Percentiles rank a stretch among this genome's conserved stretches.
Evolutionary conservation across 129 eudicot species (phyloP).

Genomic region (Scalesia atractyloides): DNA sequence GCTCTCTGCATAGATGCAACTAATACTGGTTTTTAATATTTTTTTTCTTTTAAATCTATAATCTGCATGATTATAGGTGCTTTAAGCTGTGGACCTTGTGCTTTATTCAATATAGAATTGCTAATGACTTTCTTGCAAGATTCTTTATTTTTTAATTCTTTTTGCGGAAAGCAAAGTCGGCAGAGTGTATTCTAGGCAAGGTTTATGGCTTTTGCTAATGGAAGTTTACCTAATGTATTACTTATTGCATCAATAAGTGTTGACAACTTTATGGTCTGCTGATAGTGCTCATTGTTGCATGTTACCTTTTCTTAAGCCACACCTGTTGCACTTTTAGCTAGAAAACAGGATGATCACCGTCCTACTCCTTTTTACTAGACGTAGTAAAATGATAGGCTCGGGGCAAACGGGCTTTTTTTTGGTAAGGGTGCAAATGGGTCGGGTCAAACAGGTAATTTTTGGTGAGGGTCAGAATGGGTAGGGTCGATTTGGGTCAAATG

Average conservation of each 20-base stretch:
- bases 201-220: constrained; percentile 32
- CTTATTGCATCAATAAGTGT: background rate
- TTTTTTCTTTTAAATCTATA: background rate
- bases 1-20: constrained; percentile 2
- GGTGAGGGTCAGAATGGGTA: background rate
- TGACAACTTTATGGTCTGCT: constrained; percentile 31
- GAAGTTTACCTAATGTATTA: constrained; percentile 32
- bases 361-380: constrained; percentile 9
- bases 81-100: constrained; percentile 20
- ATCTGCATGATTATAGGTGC: constrained; percentile 10
- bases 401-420: background rate
- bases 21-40: background rate
- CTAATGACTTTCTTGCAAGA: constrained; percentile 32
- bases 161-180: constrained; percentile 33
- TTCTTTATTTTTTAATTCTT: constrained; percentile 13
- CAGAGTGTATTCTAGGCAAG: constrained; percentile 15
- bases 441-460: background rate
- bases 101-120: constrained; percentile 15
- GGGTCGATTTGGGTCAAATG: background rate
- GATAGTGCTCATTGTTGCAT: constrained; percentile 25
- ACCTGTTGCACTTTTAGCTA: constrained; percentile 14
- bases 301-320: constrained; percentile 10
- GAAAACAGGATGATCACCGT: constrained; percentile 21
- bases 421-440: background rate
- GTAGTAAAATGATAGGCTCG: background rate